phyloP scores from a whole-genome alignment of 1,139 yeast species.

The Zygosaccharomyces sapae region DNA sequence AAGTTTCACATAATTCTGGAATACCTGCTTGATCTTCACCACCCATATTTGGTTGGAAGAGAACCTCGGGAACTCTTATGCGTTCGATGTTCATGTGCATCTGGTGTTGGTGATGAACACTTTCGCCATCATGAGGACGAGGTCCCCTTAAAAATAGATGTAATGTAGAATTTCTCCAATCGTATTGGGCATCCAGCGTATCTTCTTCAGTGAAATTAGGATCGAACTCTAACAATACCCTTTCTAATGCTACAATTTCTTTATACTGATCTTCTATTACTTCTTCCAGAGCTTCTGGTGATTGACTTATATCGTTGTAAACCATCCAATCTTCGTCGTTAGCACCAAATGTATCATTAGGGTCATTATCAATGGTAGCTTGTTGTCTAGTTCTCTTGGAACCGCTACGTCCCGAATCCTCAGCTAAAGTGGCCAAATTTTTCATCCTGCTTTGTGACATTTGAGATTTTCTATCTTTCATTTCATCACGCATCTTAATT shows the following conservation, averaged over 20 bases:
- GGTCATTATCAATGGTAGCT: constrained; percentile 79
- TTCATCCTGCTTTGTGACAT: constrained; percentile 95
- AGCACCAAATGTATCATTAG: constrained; percentile 92
- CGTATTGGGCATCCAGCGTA: constrained; percentile 74
- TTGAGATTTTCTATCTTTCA: constrained; percentile 81
- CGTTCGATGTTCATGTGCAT: constrained; percentile 87
- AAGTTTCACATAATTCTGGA: constrained; percentile 66
- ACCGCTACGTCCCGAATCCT: constrained; percentile 50
- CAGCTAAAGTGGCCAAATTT: constrained; percentile 81
- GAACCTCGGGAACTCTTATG: constrained; percentile 83
- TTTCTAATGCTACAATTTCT: constrained; percentile 61
- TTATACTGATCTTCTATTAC: constrained; percentile 68
- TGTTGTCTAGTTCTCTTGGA: constrained; percentile 50
- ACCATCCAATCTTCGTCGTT: constrained; percentile 95
- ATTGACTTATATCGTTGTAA: constrained; percentile 76
- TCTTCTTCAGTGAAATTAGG: constrained; percentile 83
- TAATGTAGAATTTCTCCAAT: constrained; percentile 75
- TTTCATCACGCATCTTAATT: constrained; percentile 65
- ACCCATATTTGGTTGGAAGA: constrained; percentile 92
- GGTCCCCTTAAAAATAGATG: constrained; percentile 92
- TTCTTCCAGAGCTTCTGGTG: constrained; percentile 58
- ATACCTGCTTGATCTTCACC: constrained; percentile 96
- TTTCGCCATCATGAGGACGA: constrained; percentile 61
- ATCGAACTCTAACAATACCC: constrained; percentile 71
- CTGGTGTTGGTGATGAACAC: constrained; percentile 74